Percentiles rank a stretch among this genome's conserved stretches.
These are phyloP conservation scores for Xylariomycetidae sp. DNA, from an alignment of 2,329 filamentous ascomycete genomes.

Conservation along the genomic window DNA sequence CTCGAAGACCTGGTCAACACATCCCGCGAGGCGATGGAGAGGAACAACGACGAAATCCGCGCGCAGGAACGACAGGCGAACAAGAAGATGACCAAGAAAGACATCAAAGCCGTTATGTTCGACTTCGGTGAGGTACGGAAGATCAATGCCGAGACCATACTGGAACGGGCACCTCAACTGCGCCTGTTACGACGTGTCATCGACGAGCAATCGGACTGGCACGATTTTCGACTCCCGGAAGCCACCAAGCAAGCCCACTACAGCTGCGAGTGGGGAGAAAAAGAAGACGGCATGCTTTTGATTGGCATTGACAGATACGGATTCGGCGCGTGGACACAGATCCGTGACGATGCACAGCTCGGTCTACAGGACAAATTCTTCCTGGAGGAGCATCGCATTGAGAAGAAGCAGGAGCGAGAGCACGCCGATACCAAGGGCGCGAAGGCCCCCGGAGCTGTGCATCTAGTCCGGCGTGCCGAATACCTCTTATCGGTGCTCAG, in stretches of 20 bases:
- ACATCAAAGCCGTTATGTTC: constrained; percentile 93
- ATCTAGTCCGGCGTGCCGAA: constrained; percentile 88
- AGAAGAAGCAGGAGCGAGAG: constrained; percentile 88
- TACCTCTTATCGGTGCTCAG: constrained; percentile 94
- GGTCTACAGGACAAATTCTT: constrained; percentile 88
- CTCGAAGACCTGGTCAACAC: constrained; percentile 65
- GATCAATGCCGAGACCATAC: constrained; percentile 89
- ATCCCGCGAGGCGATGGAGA: constrained; percentile 54
- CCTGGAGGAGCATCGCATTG: constrained; percentile 94
- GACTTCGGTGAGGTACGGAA: constrained; percentile 92
- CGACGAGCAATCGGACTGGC: constrained; percentile 59
- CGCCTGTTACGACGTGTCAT: constrained; percentile 74
- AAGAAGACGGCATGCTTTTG: constrained; percentile 95
- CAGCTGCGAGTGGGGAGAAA: constrained; percentile 83
- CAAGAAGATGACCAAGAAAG: constrained; percentile 88
- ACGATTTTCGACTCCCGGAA: constrained; percentile 79
- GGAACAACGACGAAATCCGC: constrained; percentile 65
- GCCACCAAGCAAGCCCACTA: constrained; percentile 91
- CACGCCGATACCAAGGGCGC: constrained; percentile 73
- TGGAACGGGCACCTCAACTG: constrained; percentile 86
- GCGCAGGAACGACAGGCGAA: constrained; percentile 77
- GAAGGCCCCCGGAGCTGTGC: constrained; percentile 93
- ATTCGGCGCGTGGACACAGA: constrained; percentile 91
- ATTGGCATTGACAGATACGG: constrained; percentile 90
- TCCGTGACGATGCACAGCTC: constrained; percentile 84